Conservation (phyloP, 1,139 yeast species). For the Magnusiomyces suaveolens region DNA sequence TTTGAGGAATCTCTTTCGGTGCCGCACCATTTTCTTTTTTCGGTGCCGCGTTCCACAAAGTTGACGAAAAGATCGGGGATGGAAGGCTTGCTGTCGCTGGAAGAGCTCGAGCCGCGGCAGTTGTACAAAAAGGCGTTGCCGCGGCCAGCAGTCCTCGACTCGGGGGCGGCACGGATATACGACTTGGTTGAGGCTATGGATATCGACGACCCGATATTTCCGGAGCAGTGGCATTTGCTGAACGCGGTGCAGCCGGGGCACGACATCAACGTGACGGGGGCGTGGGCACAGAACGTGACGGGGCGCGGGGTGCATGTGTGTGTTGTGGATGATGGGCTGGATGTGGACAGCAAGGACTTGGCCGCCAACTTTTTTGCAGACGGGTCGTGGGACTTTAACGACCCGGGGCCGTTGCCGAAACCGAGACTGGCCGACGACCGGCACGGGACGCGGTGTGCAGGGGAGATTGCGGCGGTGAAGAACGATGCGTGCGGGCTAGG, state of each 20-base stretch:
- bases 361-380: conserved; percentile 54
- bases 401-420: conserved; percentile 60
- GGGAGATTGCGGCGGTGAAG: conserved; percentile 80
- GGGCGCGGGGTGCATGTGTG: conserved; percentile 77
- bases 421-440: conserved; percentile 78
- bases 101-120: background rate
- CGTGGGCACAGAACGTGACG: conserved; percentile 74
- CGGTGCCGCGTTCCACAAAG: conserved; percentile 19
- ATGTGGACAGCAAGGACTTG: conserved; percentile 66
- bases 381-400: conserved; percentile 90
- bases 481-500: conserved; percentile 91
- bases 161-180: conserved; percentile 17
- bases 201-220: conserved; percentile 73
- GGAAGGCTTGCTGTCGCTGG: background rate
- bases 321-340: conserved; percentile 90
- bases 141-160: conserved; percentile 16
- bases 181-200: conserved; percentile 35
- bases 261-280: conserved; percentile 78
- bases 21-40: conserved; percentile 29
- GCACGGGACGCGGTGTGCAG: conserved; percentile 98
- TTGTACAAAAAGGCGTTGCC: conserved; percentile 7
- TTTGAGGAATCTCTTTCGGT: conserved; percentile 29
- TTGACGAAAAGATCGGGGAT: background rate
- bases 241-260: conserved; percentile 66
- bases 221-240: conserved; percentile 81